Base-by-base conservation (phyloP, 768 basidiomycete species). In the Infundibulicybe gibba region DNA sequence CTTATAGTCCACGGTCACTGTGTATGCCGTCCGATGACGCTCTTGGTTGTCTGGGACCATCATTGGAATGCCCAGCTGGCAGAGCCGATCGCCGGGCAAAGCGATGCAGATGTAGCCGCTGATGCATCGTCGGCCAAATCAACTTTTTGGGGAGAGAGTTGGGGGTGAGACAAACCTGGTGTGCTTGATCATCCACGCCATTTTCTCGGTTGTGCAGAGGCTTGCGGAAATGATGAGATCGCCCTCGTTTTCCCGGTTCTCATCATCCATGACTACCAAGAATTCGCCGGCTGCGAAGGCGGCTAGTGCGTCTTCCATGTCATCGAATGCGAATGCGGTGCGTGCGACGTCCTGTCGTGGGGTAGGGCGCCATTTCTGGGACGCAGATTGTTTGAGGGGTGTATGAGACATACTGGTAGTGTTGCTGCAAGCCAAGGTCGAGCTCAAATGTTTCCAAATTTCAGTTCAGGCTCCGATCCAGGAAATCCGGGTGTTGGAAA, bases 131-230 rank as follows among this genome's bases (percentile, higher is more conserved):
- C 8, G 4, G 25, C 4, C 8, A 25, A 25, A 25, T 20, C n/a
- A 32, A 32, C 34, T 35, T 38, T 11, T 31, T 37, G 40, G 44
- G 40, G 35, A 8, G 30, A 32, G 35, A 11, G 11, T 6, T 21
- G 15, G 31, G 25, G 21, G 21, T 6, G 12, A 33, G 37, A 64
- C 80, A 49, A 43, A 94, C 95, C 93, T 97, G 0, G 93, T 91
- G 63, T 94, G 85, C 60, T 88, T 87, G 63, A 99, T 94, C 80
- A 99, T 88, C 92, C 92, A 99, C 1, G 97, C 95, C 97, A 99
- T 98, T 61, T 94, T 90, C 66, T 97, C 90, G 1, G 92, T 90
- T 33, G 94, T 92, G 54, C 90, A 84, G 43, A 83, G 79, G 19
- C 76, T 75, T 2, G 83, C 97, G 12, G 95, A 83, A 59, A 93